Evolutionary conservation across 768 basidiomycete species (phyloP).

Genomic region (Hygrocybe coccinea): DNA sequence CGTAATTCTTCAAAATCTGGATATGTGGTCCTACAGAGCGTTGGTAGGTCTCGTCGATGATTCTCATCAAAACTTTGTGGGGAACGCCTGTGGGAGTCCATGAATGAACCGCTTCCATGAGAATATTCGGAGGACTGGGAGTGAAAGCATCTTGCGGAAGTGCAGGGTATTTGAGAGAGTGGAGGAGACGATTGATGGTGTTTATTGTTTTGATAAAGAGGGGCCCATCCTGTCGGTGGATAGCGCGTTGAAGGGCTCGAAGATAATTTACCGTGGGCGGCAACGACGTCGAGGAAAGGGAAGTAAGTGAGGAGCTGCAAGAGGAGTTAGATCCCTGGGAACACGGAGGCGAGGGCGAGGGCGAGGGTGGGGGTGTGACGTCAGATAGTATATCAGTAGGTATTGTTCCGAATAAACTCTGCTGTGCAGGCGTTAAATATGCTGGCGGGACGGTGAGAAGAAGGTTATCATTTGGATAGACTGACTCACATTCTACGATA

Average conservation of each 20-base stretch:
- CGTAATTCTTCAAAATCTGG: constrained; percentile 73
- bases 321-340: constrained; percentile 24
- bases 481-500: constrained; percentile 62
- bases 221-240: constrained; percentile 65
- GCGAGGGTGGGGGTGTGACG: constrained; percentile 32
- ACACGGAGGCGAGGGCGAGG: constrained; percentile 32
- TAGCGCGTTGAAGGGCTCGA: constrained; percentile 62
- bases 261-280: constrained; percentile 39
- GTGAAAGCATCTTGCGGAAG: constrained; percentile 49
- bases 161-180: constrained; percentile 59
- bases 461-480: background rate
- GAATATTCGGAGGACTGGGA: constrained; percentile 40
- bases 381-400: constrained; percentile 47
- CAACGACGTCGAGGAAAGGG: constrained; percentile 22
- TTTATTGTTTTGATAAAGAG: constrained; percentile 61
- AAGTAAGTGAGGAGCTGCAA: constrained; percentile 29
- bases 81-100: constrained; percentile 58
- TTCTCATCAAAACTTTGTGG: constrained; percentile 61
- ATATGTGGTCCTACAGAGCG: constrained; percentile 88
- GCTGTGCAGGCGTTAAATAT: constrained; percentile 65
- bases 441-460: constrained; percentile 33
- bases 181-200: constrained; percentile 57
- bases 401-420: constrained; percentile 60
- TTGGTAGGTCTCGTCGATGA: constrained; percentile 90
- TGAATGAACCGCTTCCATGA: constrained; percentile 43